Conservation (phyloP, 192 early-diverging fungal species). For the Gryganskiella cystojenkinii region DNA sequence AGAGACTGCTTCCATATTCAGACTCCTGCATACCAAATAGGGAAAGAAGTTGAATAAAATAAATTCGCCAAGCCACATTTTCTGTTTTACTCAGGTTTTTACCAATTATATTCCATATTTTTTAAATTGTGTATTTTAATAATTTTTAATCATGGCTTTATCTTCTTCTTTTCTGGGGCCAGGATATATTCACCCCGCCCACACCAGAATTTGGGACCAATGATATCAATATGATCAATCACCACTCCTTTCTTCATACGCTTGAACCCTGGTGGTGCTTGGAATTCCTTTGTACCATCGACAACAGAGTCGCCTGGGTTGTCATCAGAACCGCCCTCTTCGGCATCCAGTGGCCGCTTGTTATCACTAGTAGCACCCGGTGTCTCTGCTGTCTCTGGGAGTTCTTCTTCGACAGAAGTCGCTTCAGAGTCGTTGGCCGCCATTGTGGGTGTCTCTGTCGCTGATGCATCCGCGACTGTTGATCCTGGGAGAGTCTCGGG, state of each 20-base stretch:
- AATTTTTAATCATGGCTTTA: slow-evolving; percentile 4
- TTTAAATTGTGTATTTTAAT: too few species aligned
- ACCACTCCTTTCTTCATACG: slow-evolving; percentile 67
- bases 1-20: not conserved
- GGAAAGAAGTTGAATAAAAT: too few species aligned
- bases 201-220: slow-evolving; percentile 79
- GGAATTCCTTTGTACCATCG: slow-evolving; percentile 15
- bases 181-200: slow-evolving; percentile 53
- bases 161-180: slow-evolving; percentile 42
- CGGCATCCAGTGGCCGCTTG: not conserved
- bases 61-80: too few species aligned
- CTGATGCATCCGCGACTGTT: slow-evolving; percentile 12
- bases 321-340: slow-evolving; percentile 22
- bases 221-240: slow-evolving; percentile 76
- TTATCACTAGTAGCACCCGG: too few species aligned
- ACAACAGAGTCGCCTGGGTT: slow-evolving; percentile 24
- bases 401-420: not conserved
- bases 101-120: too few species aligned
- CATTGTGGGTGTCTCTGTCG: not conserved
- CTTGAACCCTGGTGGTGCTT: slow-evolving; percentile 19
- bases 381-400: slow-evolving; percentile 2
- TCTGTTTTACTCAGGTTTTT: too few species aligned
- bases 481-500: slow-evolving; percentile 46
- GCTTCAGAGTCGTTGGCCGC: slow-evolving; percentile 1
- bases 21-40: too few species aligned